Percentiles rank a stretch among this genome's conserved stretches.
phyloP scores from a whole-genome alignment of 371 early-diverging fungal species.

The Nosema muscidifuracis region DNA sequence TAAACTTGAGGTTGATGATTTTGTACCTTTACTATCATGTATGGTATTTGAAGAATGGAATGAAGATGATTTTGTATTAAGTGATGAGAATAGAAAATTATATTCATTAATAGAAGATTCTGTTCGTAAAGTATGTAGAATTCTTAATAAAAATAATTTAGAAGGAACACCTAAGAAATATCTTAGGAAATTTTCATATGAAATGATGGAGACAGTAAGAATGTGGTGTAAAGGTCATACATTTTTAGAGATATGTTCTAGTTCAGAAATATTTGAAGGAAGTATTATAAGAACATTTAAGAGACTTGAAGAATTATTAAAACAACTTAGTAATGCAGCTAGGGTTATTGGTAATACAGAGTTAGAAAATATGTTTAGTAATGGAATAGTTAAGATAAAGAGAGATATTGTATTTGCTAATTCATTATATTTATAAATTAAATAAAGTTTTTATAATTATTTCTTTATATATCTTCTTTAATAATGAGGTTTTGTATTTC shows the following conservation, averaged over 20 bases:
- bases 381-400: constrained; percentile 84
- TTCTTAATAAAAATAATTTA: constrained; percentile 77
- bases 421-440: constrained; percentile 70
- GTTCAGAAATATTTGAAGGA: constrained; percentile 93
- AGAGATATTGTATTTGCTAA: constrained; percentile 96
- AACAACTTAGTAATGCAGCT: constrained; percentile 86
- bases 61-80: constrained; percentile 57
- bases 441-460: too few species aligned
- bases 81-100: constrained; percentile 72
- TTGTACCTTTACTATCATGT: constrained; percentile 80
- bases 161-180: constrained; percentile 67
- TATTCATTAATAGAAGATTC: constrained; percentile 74
- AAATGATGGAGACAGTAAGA: constrained; percentile 90
- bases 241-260: constrained; percentile 84
- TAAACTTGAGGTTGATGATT: constrained; percentile 77
- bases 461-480: too few species aligned
- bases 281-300: constrained; percentile 84
- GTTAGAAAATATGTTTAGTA: constrained; percentile 86
- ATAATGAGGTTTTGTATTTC: too few species aligned
- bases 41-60: constrained; percentile 80
- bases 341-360: constrained; percentile 91
- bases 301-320: constrained; percentile 83
- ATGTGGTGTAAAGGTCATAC: constrained; percentile 91
- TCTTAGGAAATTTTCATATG: constrained; percentile 62
- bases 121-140: constrained; percentile 74